A percentile compares a stretch with the other conserved stretches of the same genome.
phyloP scores from a whole-genome alignment of 1,139 yeast species.

The Candida tropicalis region DNA sequence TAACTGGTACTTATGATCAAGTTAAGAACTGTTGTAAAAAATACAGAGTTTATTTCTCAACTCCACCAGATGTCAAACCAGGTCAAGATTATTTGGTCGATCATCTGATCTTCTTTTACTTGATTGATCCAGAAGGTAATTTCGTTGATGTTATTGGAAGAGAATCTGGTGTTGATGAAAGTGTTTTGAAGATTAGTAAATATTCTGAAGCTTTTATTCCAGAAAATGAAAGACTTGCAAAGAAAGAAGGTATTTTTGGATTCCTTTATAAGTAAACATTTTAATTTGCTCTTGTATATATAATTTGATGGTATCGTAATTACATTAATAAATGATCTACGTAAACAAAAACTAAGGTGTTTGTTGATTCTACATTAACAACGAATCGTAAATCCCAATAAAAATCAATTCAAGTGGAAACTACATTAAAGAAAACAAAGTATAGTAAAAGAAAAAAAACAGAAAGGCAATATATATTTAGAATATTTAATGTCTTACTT shows the following conservation, averaged over 20 bases:
- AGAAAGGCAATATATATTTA: background rate
- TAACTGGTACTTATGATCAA: constrained; percentile 87
- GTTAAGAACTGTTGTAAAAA: constrained; percentile 83
- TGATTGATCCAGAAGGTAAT: constrained; percentile 96
- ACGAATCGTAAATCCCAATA: too few relatives aligned
- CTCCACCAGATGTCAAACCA: constrained; percentile 90
- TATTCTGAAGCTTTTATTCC: constrained; percentile 82
- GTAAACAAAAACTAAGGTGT: too few relatives aligned
- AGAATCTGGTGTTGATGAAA: constrained; percentile 78
- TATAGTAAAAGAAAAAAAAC: background rate
- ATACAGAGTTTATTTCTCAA: constrained; percentile 91
- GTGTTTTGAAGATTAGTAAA: constrained; percentile 74
- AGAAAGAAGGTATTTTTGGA: constrained; percentile 58
- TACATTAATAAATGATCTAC: too few relatives aligned
- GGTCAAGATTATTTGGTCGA: constrained; percentile 97
- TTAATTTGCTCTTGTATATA: constrained; percentile 4
- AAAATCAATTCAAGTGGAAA: too few relatives aligned
- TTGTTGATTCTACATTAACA: too few relatives aligned
- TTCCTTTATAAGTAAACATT: constrained; percentile 47
- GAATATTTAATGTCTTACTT: background rate
- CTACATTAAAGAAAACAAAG: too few relatives aligned
- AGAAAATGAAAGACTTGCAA: constrained; percentile 63
- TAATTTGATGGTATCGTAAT: background rate
- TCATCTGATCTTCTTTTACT: constrained; percentile 92
- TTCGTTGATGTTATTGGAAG: constrained; percentile 94